phyloP scores from a whole-genome alignment of 768 basidiomycete genomes.

The Hebeloma cylindrosporum region DNA sequence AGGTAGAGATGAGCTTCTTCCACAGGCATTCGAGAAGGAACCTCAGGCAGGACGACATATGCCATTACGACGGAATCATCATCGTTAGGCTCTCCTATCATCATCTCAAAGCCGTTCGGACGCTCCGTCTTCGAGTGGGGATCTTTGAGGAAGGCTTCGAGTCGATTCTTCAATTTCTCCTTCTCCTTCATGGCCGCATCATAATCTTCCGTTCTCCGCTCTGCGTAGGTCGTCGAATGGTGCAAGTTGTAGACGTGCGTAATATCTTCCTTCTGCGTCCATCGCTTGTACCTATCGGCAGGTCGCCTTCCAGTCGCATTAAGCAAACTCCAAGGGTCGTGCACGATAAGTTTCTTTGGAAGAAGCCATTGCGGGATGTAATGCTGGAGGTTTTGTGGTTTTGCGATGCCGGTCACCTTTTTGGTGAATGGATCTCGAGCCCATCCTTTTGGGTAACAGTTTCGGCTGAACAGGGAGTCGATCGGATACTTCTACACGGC shows the following conservation, averaged over 20 bases:
- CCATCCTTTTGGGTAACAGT: too few relatives aligned
- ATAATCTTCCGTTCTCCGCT: constrained; percentile 5
- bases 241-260: constrained; percentile 11
- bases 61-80: constrained; percentile 23
- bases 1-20: constrained; percentile 53
- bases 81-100: constrained; percentile 4
- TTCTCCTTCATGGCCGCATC: background rate
- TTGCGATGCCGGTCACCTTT: too few relatives aligned
- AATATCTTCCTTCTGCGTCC: constrained; percentile 7
- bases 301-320: background rate
- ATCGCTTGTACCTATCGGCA: background rate
- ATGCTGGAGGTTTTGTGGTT: constrained; percentile 22
- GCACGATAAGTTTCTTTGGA: constrained; percentile 24
- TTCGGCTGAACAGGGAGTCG: too few relatives aligned
- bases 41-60: constrained; percentile 30
- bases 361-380: constrained; percentile 27
- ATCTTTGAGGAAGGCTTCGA: constrained; percentile 12
- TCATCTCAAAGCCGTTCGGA: constrained; percentile 4
- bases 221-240: background rate
- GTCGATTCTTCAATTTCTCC: background rate
- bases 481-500: too few relatives aligned
- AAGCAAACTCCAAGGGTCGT: constrained; percentile 23
- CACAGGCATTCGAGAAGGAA: constrained; percentile 19
- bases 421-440: too few relatives aligned
- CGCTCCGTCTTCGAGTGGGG: constrained; percentile 10